phyloP scores from a whole-genome alignment of 345 rosid genomes.

The Lumnitzera littorea region DNA sequence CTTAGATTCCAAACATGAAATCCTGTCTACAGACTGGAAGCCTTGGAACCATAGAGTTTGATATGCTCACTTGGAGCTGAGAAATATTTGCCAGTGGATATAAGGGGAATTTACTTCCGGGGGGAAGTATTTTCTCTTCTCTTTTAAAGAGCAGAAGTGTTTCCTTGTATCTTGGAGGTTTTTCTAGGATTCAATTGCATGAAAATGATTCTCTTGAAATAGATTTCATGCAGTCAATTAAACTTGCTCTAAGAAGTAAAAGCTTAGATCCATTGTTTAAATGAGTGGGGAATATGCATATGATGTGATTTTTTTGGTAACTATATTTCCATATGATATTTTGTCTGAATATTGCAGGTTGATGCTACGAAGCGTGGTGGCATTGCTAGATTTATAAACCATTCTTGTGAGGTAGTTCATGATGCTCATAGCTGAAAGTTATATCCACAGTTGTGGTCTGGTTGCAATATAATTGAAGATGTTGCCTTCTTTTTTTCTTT shows the following conservation, averaged over 20 bases:
- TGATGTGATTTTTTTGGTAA: background rate
- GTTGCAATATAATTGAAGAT: constrained; percentile 1
- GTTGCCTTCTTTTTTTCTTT: constrained; percentile 13
- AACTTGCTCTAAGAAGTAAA: too few relatives aligned
- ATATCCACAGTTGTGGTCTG: too few relatives aligned
- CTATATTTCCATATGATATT: constrained; percentile 5
- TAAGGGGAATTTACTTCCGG: too few relatives aligned
- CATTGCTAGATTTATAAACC: constrained; percentile 96
- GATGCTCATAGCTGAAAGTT: background rate
- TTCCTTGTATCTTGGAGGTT: background rate
- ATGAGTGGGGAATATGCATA: too few relatives aligned
- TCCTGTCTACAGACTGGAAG: background rate
- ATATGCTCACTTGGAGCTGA: too few relatives aligned
- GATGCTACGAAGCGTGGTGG: constrained; percentile 99
- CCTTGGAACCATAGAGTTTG: too few relatives aligned
- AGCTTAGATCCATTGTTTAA: too few relatives aligned
- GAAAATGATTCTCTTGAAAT: too few relatives aligned
- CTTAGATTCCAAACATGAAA: too few relatives aligned
- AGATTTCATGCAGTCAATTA: too few relatives aligned
- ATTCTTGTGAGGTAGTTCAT: constrained; percentile 84
- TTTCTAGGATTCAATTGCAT: background rate
- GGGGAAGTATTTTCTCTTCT: background rate
- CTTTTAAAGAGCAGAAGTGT: background rate
- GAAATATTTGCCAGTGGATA: too few relatives aligned
- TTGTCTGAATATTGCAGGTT: constrained; percentile 36